Base-by-base conservation (phyloP, 1,284 basidiomycete species). In the Cutaneotrichosporon cavernicola region DNA sequence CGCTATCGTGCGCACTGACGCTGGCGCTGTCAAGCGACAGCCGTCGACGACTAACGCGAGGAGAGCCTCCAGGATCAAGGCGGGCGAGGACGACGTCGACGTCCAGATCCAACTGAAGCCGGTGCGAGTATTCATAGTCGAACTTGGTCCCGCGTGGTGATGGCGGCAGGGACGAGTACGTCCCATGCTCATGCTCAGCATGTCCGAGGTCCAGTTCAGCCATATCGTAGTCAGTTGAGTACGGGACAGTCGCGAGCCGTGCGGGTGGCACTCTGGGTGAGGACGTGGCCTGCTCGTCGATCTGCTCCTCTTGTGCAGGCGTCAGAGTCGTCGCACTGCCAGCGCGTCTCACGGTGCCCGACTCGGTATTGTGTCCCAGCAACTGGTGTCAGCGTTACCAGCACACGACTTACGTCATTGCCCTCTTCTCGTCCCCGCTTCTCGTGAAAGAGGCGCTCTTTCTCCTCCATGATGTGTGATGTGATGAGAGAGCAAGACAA, bases 121-220 rank as follows among this genome's bases (percentile, higher is more conserved):
- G 50, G 16, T 26, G 36, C 40, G 56, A 43, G 40, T 46, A 57
- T 21, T 57, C 56, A 30, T 47, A 49, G 13, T 40, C 36, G 50
- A 38, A 50, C n/a, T 69, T 66, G 13, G 57, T 62, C 22, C 49
- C 49, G 30, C 73, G 58, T 2, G 78, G 76, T 8, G 75, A 76
- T 22, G 76, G 74, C 2, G 78, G 78, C 9, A 80, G 65, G 10
- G 73, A 75, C 2, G 76, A 78, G 63, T 80, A 80, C 1, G 76
- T 76, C 10, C 72, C 73, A 16, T 38, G 58, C 11, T 60, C 73
- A 16, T 38, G 58, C 11, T 60, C 58, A 0, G 60, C 47, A 22
- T 49, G 56, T 6, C 58, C 55, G 10, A 40, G n/a, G 26, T 66
- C 65, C 18, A 52, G 47, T 21, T 57, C 61, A 13, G 32, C 40